Conservation (phyloP, 495 filamentous ascomycete species). For the Bombardia bombarda region DNA sequence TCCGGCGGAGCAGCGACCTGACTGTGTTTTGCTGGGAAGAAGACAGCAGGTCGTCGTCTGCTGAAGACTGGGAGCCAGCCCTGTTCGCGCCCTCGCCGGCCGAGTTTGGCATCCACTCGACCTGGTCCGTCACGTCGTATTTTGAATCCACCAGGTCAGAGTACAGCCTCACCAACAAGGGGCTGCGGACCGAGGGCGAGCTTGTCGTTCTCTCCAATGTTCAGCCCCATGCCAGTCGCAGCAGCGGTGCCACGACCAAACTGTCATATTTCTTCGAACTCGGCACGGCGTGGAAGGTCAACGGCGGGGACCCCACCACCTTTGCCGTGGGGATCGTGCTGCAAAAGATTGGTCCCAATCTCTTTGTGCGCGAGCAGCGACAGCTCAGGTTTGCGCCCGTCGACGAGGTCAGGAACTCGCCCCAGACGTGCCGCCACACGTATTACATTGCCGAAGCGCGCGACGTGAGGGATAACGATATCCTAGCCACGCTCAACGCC, state of each 20-base stretch:
- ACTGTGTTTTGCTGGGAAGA: slow-evolving; percentile 15
- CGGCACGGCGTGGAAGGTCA: background rate
- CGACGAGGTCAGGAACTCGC: background rate
- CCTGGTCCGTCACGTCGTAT: background rate
- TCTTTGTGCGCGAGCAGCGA: background rate
- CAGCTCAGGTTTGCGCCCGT: background rate
- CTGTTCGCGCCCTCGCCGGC: background rate
- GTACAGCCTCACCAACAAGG: background rate
- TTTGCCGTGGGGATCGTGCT: background rate
- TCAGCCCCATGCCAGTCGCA: too few relatives aligned
- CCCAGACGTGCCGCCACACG: background rate
- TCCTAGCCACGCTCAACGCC: background rate
- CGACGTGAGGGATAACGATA: background rate
- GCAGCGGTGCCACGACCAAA: too few relatives aligned
- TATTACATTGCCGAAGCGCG: background rate
- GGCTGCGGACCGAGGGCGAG: background rate
- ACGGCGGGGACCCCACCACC: background rate
- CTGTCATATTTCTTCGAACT: background rate
- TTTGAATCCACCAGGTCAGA: background rate
- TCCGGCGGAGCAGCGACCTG: slow-evolving; percentile 10
- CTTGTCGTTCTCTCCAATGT: background rate
- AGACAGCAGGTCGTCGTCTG: too few relatives aligned
- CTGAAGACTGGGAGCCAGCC: background rate
- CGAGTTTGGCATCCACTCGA: background rate
- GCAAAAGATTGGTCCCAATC: background rate